A percentile compares a stretch with the other conserved stretches of the same genome.
phyloP scores from a whole-genome alignment of 2,329 filamentous ascomycete species.

The Aureobasidium subglaciale region DNA sequence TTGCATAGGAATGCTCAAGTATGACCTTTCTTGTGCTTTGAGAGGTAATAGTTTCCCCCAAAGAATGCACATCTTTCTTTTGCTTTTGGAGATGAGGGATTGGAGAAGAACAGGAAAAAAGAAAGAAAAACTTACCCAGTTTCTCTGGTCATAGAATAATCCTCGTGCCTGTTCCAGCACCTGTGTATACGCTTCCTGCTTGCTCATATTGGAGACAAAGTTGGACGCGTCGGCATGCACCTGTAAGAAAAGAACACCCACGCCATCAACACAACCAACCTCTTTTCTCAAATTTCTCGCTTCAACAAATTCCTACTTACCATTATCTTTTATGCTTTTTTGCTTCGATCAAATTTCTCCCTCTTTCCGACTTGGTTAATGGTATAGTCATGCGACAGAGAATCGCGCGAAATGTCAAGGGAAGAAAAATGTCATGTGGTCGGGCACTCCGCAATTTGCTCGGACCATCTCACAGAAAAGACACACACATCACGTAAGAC shows the following conservation, averaged over 20 bases:
- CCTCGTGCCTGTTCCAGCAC: slow-evolving; percentile 63
- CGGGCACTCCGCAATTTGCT: slow-evolving; percentile 12
- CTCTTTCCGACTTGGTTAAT: not conserved
- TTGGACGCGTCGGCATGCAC: slow-evolving; percentile 75
- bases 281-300: not conserved
- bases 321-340: not conserved
- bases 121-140: slow-evolving; percentile 56
- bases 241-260: too few relatives aligned
- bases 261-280: not conserved
- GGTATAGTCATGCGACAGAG: not conserved
- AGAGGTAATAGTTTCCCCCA: not conserved
- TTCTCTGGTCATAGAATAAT: slow-evolving; percentile 64
- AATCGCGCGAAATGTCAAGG: not conserved
- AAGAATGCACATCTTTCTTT: too few relatives aligned
- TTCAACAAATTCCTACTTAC: not conserved
- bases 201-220: slow-evolving; percentile 59
- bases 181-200: slow-evolving; percentile 67
- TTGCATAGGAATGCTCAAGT: too few relatives aligned
- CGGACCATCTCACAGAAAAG: not conserved
- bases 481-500: not conserved
- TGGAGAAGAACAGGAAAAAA: not conserved
- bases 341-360: too few relatives aligned
- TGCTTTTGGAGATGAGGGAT: not conserved
- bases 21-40: not conserved
- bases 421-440: not conserved